These are phyloP conservation scores for Grifola frondosa DNA, from an alignment of 1,284 basidiomycete species.

Conservation along the genomic window DNA sequence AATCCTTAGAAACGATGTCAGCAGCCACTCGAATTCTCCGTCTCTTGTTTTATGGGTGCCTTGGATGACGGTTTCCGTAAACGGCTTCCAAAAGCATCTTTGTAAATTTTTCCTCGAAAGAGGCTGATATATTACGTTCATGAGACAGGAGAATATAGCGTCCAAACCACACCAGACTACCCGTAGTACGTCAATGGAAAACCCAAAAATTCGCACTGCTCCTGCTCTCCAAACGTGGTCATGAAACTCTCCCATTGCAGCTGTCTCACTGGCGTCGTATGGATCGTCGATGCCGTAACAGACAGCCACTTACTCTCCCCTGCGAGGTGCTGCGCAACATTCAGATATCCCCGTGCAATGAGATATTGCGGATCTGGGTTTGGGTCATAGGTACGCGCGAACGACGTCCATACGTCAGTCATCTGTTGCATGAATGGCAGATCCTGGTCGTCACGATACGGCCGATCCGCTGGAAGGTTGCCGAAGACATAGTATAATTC, in stretches of 20 bases:
- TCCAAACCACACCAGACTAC: too few relatives aligned
- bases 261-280: constrained; percentile 21
- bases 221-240: constrained; percentile 24
- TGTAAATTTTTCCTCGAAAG: too few relatives aligned
- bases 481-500: constrained; percentile 41
- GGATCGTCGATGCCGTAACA: constrained; percentile 23
- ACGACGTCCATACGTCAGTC: constrained; percentile 39
- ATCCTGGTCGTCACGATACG: constrained; percentile 39
- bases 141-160: too few relatives aligned
- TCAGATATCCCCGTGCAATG: constrained; percentile 30
- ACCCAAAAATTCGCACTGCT: constrained; percentile 29
- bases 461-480: constrained; percentile 31
- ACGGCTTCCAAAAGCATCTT: too few relatives aligned
- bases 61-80: too few relatives aligned
- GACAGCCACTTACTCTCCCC: constrained; percentile 24
- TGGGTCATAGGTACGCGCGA: constrained; percentile 41
- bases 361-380: constrained; percentile 39
- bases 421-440: constrained; percentile 37
- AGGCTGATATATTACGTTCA: too few relatives aligned
- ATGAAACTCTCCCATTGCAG: constrained; percentile 30
- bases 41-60: too few relatives aligned
- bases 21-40: too few relatives aligned
- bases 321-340: constrained; percentile 21
- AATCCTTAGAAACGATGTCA: too few relatives aligned
- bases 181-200: constrained; percentile 24